These are phyloP conservation scores for Spatholobus suberectus DNA, from an alignment of 306 rosid species.

Conservation along the genomic window DNA sequence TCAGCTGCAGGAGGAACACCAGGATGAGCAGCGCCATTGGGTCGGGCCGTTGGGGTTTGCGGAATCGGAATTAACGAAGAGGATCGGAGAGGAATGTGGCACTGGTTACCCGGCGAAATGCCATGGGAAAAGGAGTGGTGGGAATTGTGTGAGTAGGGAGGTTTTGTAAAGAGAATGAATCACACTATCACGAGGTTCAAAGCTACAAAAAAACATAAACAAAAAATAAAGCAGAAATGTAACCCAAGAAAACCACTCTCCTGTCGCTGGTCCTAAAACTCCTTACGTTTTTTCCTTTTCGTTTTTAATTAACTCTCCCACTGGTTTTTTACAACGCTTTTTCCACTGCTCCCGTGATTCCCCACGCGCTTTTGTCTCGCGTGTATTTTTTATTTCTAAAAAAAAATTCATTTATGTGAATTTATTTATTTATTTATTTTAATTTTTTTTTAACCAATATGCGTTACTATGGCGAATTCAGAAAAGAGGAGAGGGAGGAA, in stretches of 20 bases:
- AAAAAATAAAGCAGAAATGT: constrained; percentile 35
- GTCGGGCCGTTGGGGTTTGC: too few relatives aligned
- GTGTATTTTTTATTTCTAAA: background rate
- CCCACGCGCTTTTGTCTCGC: constrained; percentile 34
- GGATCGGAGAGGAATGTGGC: constrained; percentile 27
- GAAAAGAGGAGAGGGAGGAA: background rate
- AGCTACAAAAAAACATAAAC: background rate
- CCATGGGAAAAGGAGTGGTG: constrained; percentile 47
- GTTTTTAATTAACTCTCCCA: background rate
- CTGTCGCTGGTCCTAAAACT: constrained; percentile 41
- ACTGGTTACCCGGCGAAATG: constrained; percentile 45
- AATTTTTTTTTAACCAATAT: background rate
- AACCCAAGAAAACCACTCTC: constrained; percentile 35
- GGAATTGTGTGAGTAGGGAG: constrained; percentile 29
- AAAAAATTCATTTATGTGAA: too few relatives aligned
- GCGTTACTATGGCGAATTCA: background rate
- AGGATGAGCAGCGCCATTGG: constrained; percentile 47
- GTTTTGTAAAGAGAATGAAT: constrained; percentile 38
- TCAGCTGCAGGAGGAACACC: constrained; percentile 32
- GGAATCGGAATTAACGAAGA: constrained; percentile 9
- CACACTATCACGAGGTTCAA: constrained; percentile 58
- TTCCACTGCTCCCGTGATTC: background rate
- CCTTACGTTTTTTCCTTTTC: constrained; percentile 38
- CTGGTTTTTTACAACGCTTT: background rate
- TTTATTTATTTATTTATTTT: too few relatives aligned